Evolutionary conservation across 495 filamentous ascomycete genomes (phyloP).

Genomic region (Annulohypoxylon maeteangense): DNA sequence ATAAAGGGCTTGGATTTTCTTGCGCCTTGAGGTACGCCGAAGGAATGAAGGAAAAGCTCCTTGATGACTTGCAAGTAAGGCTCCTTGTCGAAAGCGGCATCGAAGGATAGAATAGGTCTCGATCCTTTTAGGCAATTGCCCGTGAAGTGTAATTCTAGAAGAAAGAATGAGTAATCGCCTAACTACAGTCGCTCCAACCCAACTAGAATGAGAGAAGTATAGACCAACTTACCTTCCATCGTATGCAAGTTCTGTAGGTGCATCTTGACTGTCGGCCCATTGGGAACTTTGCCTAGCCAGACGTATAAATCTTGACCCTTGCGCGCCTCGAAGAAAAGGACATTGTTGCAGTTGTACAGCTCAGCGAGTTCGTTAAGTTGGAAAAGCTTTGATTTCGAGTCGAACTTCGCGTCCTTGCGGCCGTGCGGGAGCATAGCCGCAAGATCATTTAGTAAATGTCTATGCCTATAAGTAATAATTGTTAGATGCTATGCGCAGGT

Average conservation of each 20-base stretch:
- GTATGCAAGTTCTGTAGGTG: constrained; percentile 72
- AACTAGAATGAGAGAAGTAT: not conserved
- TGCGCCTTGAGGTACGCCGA: constrained; percentile 88
- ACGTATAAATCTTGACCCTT: constrained; percentile 95
- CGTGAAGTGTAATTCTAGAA: constrained; percentile 86
- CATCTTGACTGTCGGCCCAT: constrained; percentile 85
- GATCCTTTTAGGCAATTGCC: constrained; percentile 97
- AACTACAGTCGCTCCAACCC: not conserved
- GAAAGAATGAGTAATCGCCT: constrained; percentile 4
- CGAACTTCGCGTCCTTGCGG: constrained; percentile 94
- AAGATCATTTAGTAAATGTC: constrained; percentile 91
- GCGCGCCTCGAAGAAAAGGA: constrained; percentile 94
- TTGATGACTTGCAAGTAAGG: constrained; percentile 78
- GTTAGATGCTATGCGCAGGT: constrained; percentile 16
- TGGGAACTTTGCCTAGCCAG: constrained; percentile 93
- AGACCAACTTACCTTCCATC: constrained; percentile 50
- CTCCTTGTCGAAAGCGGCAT: constrained; percentile 80
- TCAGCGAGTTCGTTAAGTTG: constrained; percentile 97
- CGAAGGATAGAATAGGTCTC: constrained; percentile 94
- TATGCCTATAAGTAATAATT: constrained; percentile 67
- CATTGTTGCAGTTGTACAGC: constrained; percentile 98
- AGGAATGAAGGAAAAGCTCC: constrained; percentile 90
- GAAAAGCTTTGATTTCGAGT: constrained; percentile 93
- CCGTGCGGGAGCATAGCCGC: constrained; percentile 88
- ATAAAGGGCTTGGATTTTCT: constrained; percentile 94